Evolutionary conservation across 495 filamentous ascomycete genomes (phyloP).

Genomic region (Penicillium paxilli): DNA sequence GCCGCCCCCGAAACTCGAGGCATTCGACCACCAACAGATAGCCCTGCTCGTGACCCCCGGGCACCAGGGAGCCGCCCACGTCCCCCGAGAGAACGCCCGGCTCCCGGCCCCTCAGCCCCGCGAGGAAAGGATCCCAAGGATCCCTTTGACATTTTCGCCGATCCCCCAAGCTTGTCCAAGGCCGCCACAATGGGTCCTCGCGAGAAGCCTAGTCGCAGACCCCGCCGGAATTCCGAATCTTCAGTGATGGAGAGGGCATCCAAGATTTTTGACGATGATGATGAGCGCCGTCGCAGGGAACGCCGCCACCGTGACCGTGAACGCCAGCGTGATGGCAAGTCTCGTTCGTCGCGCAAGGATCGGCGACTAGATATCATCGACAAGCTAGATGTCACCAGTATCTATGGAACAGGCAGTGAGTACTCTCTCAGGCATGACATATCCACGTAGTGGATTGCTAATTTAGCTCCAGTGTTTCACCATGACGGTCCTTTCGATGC

Average conservation of each 20-base stretch:
- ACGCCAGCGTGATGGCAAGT: constrained; percentile 57
- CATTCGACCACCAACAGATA: constrained; percentile 43
- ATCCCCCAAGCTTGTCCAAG: constrained; percentile 45
- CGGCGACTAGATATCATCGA: constrained; percentile 90
- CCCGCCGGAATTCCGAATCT: constrained; percentile 90
- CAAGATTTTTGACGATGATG: constrained; percentile 65
- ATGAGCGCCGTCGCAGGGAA: constrained; percentile 74
- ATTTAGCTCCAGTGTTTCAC: constrained; percentile 74
- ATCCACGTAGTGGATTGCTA: background rate
- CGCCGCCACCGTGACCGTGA: constrained; percentile 68
- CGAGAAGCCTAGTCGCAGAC: constrained; percentile 47
- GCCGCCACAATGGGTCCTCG: constrained; percentile 25
- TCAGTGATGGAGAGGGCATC: constrained; percentile 71
- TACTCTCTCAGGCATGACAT: constrained; percentile 11
- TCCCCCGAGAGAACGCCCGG: constrained; percentile 31
- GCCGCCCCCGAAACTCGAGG: constrained; percentile 30
- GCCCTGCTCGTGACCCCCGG: constrained; percentile 26
- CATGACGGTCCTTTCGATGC: constrained; percentile 99
- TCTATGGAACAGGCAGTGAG: constrained; percentile 93
- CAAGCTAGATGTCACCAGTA: constrained; percentile 94
- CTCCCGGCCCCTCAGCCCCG: constrained; percentile 17
- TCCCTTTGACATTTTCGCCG: constrained; percentile 60
- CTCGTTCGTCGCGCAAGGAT: constrained; percentile 45
- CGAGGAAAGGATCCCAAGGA: constrained; percentile 41
- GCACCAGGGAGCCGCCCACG: constrained; percentile 26